phyloP scores from a whole-genome alignment of 169 alveolate species.

The Perkinsus olseni region DNA sequence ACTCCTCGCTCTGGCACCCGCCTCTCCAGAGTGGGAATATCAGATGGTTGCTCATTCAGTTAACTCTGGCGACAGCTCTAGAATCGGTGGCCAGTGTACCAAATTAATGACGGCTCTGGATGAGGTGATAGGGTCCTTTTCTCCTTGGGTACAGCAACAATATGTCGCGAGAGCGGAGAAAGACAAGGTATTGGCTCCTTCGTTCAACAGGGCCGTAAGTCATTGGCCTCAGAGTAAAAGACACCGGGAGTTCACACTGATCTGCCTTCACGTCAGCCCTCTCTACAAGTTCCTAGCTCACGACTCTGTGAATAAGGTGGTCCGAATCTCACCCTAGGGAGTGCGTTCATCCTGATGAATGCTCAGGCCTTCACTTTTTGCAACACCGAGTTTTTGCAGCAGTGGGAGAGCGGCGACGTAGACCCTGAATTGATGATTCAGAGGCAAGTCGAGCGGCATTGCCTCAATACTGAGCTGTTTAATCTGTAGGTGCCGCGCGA shows the following conservation, averaged over 20 bases:
- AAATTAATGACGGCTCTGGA: neutral
- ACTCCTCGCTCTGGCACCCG: no score
- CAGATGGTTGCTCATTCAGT: no score
- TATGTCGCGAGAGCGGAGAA: neutral
- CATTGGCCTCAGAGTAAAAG: neutral
- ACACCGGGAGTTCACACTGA: neutral
- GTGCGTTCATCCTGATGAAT: neutral
- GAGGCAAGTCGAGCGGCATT: neutral
- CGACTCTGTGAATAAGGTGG: neutral
- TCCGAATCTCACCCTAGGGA: neutral
- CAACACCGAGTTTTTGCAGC: neutral
- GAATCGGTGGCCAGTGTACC: neutral
- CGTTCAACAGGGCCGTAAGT: neutral
- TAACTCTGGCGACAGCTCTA: neutral
- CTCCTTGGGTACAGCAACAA: conserved; percentile 1
- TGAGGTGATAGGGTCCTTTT: neutral
- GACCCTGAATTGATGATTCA: neutral
- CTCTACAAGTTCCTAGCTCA: neutral
- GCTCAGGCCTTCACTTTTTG: neutral
- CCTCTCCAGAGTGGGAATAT: no score
- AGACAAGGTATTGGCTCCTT: neutral
- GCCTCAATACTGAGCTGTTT: neutral
- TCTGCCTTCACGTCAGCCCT: neutral
- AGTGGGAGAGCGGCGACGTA: neutral
- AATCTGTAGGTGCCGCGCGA: neutral